These are phyloP conservation scores for Talaromyces atroroseus DNA, from an alignment of 2,329 filamentous ascomycete species.

Conservation along the genomic window DNA sequence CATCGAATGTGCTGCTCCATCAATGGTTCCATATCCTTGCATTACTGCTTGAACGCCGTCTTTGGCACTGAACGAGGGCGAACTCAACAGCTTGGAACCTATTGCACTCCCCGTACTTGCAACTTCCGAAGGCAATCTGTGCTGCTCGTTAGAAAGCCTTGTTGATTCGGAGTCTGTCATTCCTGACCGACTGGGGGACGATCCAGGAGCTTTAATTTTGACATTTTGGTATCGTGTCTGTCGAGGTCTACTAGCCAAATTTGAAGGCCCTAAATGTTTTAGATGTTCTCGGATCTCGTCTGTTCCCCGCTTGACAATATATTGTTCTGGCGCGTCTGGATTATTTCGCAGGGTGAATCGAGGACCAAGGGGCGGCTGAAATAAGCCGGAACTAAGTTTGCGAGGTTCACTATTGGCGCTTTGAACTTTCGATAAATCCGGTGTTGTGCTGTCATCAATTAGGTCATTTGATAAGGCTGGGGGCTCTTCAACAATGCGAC, in stretches of 20 bases:
- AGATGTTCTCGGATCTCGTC: slow-evolving; percentile 55
- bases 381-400: slow-evolving; percentile 21
- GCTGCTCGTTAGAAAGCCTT: slow-evolving; percentile 38
- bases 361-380: slow-evolving; percentile 33
- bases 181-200: slow-evolving; percentile 28
- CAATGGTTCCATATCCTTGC: slow-evolving; percentile 11
- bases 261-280: slow-evolving; percentile 60
- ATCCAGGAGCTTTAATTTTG: slow-evolving; percentile 58
- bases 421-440: slow-evolving; percentile 19
- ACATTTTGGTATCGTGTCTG: slow-evolving; percentile 58
- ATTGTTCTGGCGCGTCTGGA: slow-evolving; percentile 22
- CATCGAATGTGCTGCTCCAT: background rate
- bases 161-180: slow-evolving; percentile 32
- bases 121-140: slow-evolving; percentile 51
- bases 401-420: slow-evolving; percentile 14
- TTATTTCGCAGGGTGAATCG: slow-evolving; percentile 37
- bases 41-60: slow-evolving; percentile 28
- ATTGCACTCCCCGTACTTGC: slow-evolving; percentile 21
- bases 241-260: slow-evolving; percentile 55
- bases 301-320: slow-evolving; percentile 46
- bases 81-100: background rate
- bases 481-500: slow-evolving; percentile 47
- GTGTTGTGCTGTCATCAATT: slow-evolving; percentile 40
- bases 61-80: slow-evolving; percentile 4
- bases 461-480: slow-evolving; percentile 31